These are phyloP conservation scores for Urostyla sp. DNA, from an alignment of 73 alveolate genomes.

Conservation along the genomic window DNA sequence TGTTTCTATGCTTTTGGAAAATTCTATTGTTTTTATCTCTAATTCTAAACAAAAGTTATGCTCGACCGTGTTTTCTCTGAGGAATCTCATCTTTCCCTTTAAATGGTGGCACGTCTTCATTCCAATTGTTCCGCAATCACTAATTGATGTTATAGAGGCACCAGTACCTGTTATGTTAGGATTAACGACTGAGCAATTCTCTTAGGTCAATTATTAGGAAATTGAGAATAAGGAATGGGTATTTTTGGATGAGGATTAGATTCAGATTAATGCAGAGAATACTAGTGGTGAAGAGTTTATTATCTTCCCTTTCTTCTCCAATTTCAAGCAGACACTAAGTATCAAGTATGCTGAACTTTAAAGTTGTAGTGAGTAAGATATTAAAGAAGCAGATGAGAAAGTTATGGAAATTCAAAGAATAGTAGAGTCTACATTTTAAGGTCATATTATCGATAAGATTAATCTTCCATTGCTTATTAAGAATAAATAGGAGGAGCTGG, in stretches of 20 bases:
- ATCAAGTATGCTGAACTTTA: neutral
- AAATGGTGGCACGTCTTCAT: slow-evolving; percentile 74
- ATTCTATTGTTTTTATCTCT: slow-evolving; percentile 14
- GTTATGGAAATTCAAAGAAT: neutral
- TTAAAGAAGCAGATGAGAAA: slow-evolving; percentile 2
- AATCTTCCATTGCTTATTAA: neutral
- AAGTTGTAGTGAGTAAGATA: neutral
- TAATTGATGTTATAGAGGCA: slow-evolving; percentile 68
- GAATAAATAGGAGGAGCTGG: neutral
- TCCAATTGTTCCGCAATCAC: slow-evolving; percentile 65
- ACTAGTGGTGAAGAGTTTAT: slow-evolving; percentile 9
- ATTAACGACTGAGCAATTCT: slow-evolving; percentile 42
- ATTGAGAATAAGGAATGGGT: slow-evolving; percentile 29
- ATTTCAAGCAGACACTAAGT: neutral
- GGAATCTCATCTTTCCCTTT: slow-evolving; percentile 64
- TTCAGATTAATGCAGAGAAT: neutral
- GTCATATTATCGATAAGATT: neutral
- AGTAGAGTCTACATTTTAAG: neutral
- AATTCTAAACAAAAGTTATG: neutral
- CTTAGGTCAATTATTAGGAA: neutral
- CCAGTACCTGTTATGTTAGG: slow-evolving; percentile 78
- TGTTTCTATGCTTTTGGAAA: slow-evolving; percentile 6
- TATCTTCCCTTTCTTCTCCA: neutral
- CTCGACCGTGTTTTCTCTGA: slow-evolving; percentile 45
- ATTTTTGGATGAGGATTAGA: neutral